phyloP scores from a whole-genome alignment of 805 yeast genomes.

The Lachancea nothofagi region DNA sequence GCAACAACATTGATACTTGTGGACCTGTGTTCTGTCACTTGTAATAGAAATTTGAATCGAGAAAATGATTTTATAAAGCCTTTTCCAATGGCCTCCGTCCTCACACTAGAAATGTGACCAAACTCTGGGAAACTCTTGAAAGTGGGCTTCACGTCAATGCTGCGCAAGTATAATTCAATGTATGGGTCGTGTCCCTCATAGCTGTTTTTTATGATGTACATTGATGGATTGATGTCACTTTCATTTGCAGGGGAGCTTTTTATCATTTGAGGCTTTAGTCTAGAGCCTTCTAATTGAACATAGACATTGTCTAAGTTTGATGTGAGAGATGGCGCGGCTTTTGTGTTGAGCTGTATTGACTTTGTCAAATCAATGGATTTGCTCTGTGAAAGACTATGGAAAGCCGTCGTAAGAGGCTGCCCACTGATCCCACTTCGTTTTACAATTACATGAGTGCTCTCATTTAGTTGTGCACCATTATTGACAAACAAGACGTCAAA shows the following conservation, averaged over 20 bases:
- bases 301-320: slow-evolving; percentile 39
- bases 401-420: neutral
- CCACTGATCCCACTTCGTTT: neutral
- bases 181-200: slow-evolving; percentile 66
- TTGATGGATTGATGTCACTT: neutral
- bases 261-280: slow-evolving; percentile 13
- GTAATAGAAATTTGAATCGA: slow-evolving; percentile 33
- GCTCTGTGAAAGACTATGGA: neutral
- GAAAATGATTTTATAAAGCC: slow-evolving; percentile 20
- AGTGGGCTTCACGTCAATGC: slow-evolving; percentile 50
- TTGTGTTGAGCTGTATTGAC: slow-evolving; percentile 34
- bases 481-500: slow-evolving; percentile 37
- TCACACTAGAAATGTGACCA: slow-evolving; percentile 36
- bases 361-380: slow-evolving; percentile 23
- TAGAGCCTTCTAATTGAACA: slow-evolving; percentile 38
- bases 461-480: slow-evolving; percentile 3
- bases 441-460: slow-evolving; percentile 9
- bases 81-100: slow-evolving; percentile 6
- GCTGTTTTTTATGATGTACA: slow-evolving; percentile 42
- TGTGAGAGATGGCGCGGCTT: slow-evolving; percentile 35
- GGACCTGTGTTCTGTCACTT: slow-evolving; percentile 56
- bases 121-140: slow-evolving; percentile 62
- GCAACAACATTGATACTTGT: slow-evolving; percentile 49
- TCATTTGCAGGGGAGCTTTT: neutral
- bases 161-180: slow-evolving; percentile 50